Evolutionary conservation across 805 yeast species (phyloP).

Genomic region (Zygoascus flipseniorum): DNA sequence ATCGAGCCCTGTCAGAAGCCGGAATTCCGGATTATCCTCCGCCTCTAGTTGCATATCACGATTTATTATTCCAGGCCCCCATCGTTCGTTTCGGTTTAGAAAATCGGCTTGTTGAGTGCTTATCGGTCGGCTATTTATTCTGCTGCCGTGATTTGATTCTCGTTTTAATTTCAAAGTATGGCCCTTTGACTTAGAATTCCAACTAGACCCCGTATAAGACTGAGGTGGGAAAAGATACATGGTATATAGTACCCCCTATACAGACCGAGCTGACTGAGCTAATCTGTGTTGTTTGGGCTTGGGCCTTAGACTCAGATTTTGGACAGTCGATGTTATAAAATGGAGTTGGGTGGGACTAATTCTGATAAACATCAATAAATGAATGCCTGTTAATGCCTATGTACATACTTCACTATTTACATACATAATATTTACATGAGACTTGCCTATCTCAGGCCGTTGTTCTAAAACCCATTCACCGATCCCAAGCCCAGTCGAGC

Average conservation of each 20-base stretch:
- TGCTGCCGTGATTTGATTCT: neutral
- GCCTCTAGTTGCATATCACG: conserved; percentile 2
- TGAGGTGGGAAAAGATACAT: neutral
- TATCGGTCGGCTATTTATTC: neutral
- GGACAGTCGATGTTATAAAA: neutral
- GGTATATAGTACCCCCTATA: neutral
- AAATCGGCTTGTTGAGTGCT: neutral
- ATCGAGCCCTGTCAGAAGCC: neutral
- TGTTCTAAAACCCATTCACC: neutral
- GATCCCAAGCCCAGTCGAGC: conserved; percentile 9
- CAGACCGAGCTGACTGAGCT: neutral
- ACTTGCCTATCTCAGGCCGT: too few relatives aligned
- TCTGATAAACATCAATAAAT: too few relatives aligned
- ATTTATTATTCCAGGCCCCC: conserved; percentile 4
- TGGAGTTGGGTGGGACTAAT: too few relatives aligned
- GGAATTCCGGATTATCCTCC: neutral
- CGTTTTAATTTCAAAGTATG: neutral
- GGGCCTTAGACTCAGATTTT: too few relatives aligned
- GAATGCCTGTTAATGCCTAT: neutral
- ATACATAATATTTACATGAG: neutral
- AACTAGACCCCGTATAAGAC: neutral
- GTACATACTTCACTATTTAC: neutral
- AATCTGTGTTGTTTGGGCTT: neutral
- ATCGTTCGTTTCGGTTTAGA: conserved; percentile 2
- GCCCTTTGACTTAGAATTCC: neutral